These are phyloP conservation scores for Colletotrichum sp. DNA, from an alignment of 2,329 filamentous ascomycete genomes.

Conservation along the genomic window DNA sequence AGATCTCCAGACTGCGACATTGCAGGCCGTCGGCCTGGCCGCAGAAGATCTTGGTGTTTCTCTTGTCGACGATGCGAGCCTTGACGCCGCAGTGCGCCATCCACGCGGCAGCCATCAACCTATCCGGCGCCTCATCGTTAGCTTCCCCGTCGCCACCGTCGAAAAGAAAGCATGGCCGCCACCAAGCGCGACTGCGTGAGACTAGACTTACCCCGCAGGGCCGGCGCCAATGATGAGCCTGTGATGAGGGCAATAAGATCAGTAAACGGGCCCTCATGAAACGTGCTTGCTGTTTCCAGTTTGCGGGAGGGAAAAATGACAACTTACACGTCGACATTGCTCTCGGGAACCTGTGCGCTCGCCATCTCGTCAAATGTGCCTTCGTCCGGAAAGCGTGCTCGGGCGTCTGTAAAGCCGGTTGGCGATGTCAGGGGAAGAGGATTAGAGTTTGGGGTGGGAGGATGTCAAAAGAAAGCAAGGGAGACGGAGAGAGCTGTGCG, in stretches of 20 bases:
- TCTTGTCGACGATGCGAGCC: constrained; percentile 51
- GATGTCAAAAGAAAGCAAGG: neutral
- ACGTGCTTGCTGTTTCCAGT: neutral
- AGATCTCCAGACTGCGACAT: constrained; percentile 73
- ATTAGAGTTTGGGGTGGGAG: neutral
- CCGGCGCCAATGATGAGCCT: constrained; percentile 47
- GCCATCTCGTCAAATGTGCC: neutral
- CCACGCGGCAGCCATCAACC: constrained; percentile 49
- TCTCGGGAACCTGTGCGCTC: constrained; percentile 16
- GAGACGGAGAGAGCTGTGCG: neutral
- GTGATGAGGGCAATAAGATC: constrained; percentile 11
- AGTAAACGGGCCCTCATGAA: neutral
- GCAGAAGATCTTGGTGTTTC: constrained; percentile 41
- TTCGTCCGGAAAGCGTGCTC: neutral
- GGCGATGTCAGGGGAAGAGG: neutral
- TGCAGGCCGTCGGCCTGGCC: constrained; percentile 57
- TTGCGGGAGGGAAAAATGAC: neutral
- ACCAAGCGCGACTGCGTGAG: neutral
- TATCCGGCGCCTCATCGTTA: constrained; percentile 30
- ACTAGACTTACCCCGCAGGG: constrained; percentile 18
- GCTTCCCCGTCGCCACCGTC: neutral
- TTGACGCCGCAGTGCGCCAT: constrained; percentile 44
- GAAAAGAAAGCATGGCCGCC: neutral
- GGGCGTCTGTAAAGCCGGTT: neutral
- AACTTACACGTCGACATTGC: constrained; percentile 32